A percentile compares a stretch with the other conserved stretches of the same genome.
Conservation (phyloP, 768 basidiomycete species). For the Suillus americanus region DNA sequence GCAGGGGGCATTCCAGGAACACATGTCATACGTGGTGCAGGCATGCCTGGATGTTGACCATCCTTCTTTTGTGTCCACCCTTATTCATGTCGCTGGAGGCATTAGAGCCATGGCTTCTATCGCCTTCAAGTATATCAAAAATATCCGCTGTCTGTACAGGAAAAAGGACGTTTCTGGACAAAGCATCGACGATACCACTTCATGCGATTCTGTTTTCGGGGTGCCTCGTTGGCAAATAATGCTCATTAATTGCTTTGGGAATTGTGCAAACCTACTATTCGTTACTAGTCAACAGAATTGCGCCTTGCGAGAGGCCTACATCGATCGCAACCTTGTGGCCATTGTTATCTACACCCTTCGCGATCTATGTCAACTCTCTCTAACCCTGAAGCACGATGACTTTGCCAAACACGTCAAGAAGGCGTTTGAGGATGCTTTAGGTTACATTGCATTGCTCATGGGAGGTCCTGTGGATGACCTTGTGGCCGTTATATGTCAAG, state of each 20-base stretch:
- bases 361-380: constrained; percentile 3
- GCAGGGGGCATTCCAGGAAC: constrained; percentile 3
- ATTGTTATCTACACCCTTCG: constrained; percentile 1
- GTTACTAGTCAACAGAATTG: constrained; percentile 1
- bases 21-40: constrained; percentile 7
- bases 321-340: constrained; percentile 1
- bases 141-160: constrained; percentile 1
- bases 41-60: constrained; percentile 1
- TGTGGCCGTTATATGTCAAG: constrained; percentile 2
- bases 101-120: not conserved
- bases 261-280: constrained; percentile 3
- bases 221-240: constrained; percentile 1
- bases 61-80: not conserved
- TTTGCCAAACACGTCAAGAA: constrained; percentile 4
- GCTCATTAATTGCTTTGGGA: constrained; percentile 6
- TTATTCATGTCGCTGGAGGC: constrained; percentile 5
- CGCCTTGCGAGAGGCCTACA: constrained; percentile 3
- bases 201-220: not conserved
- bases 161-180: constrained; percentile 1
- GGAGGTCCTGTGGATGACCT: constrained; percentile 5
- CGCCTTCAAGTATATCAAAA: not conserved
- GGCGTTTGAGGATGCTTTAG: constrained; percentile 5
- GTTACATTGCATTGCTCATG: constrained; percentile 3
- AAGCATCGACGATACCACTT: not conserved
- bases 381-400: not conserved